These are phyloP conservation scores for Tetrapisispora nanseiensis DNA, from an alignment of 805 yeast genomes.

Conservation along the genomic window DNA sequence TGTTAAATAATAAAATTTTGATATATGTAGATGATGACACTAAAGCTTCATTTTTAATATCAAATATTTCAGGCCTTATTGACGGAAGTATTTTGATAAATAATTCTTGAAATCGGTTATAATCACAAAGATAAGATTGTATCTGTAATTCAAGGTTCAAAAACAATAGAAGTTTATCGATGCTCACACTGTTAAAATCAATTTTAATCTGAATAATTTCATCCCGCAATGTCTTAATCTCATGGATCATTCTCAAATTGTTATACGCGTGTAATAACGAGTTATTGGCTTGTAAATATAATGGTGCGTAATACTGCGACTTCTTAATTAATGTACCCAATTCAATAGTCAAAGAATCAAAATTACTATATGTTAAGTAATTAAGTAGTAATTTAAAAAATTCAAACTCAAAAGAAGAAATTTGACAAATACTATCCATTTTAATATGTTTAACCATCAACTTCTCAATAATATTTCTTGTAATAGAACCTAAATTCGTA, in stretches of 20 bases:
- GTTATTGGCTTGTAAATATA: conserved; percentile 6
- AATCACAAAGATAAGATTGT: conserved; percentile 8
- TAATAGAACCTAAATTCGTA: conserved; percentile 25
- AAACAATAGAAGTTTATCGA: conserved; percentile 9
- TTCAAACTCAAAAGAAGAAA: conserved; percentile 17
- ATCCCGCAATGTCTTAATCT: conserved; percentile 1
- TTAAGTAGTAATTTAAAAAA: conserved; percentile 16
- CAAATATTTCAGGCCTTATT: conserved; percentile 16
- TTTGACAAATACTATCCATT: neutral
- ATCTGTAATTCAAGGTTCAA: conserved; percentile 6
- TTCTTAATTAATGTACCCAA: conserved; percentile 6
- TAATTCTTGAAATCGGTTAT: conserved; percentile 9
- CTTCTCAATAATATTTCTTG: conserved; percentile 23
- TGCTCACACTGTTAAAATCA: conserved; percentile 5
- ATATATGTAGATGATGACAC: conserved; percentile 16
- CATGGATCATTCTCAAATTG: conserved; percentile 13
- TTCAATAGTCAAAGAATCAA: conserved; percentile 14
- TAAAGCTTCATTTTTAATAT: conserved; percentile 16
- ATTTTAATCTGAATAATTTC: neutral
- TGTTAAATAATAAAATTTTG: conserved; percentile 24
- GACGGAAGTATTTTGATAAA: conserved; percentile 12
- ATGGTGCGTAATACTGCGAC: conserved; percentile 4
- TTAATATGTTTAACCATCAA: conserved; percentile 19
- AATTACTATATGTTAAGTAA: conserved; percentile 20
- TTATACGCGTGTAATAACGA: conserved; percentile 10